Percentiles rank a stretch among this genome's conserved stretches.
These are phyloP conservation scores for Anthracocystis panici-leucophaei DNA, from an alignment of 1,284 basidiomycete species.

Conservation along the genomic window DNA sequence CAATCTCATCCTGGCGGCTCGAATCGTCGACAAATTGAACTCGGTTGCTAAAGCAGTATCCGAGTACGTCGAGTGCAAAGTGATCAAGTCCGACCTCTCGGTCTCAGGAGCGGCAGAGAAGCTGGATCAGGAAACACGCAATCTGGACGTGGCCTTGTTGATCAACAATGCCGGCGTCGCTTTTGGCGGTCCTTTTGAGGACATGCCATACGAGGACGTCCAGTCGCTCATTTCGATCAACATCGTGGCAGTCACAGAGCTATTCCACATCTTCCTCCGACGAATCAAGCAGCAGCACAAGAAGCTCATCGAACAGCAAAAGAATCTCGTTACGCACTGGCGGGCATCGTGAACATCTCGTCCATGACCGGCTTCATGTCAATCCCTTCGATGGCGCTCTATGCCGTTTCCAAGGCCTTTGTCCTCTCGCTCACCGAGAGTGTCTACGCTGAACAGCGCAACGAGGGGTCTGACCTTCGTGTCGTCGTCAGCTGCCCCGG, in stretches of 20 bases:
- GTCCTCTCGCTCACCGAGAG: constrained; percentile 37
- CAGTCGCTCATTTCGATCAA: constrained; percentile 27
- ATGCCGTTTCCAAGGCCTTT: constrained; percentile 39
- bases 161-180: constrained; percentile 49
- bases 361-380: constrained; percentile 35
- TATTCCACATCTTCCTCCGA: constrained; percentile 33
- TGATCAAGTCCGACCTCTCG: constrained; percentile 31
- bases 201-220: constrained; percentile 23
- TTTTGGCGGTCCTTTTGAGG: constrained; percentile 25
- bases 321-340: constrained; percentile 8
- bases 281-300: constrained; percentile 21
- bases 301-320: constrained; percentile 21
- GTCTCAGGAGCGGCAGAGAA: constrained; percentile 28
- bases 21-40: constrained; percentile 24
- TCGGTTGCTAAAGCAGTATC: constrained; percentile 9
- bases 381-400: constrained; percentile 40
- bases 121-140: constrained; percentile 19
- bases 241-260: constrained; percentile 28
- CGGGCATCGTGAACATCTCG: constrained; percentile 37
- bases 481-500: constrained; percentile 38
- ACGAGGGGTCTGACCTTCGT: constrained; percentile 16
- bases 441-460: constrained; percentile 36
- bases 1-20: constrained; percentile 27
- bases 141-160: constrained; percentile 26
- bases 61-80: constrained; percentile 24